Percentiles rank a stretch among this genome's conserved stretches.
Conservation (phyloP, 352 stramenopile genomes). For the Phytophthora sp. region DNA sequence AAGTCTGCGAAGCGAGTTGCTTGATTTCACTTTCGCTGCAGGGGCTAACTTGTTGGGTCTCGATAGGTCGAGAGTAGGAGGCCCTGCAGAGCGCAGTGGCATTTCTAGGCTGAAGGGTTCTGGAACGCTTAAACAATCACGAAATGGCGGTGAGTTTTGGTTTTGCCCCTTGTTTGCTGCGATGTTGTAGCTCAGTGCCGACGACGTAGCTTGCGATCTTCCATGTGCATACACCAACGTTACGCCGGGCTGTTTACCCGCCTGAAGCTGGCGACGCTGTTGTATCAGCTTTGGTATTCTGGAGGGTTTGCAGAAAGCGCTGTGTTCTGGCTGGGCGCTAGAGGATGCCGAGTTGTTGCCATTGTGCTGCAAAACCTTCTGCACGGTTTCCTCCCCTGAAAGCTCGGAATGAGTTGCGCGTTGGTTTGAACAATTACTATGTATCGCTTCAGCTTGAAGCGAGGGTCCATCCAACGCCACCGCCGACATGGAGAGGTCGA, state of each 20-base stretch:
- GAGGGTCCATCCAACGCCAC: conserved; percentile 23
- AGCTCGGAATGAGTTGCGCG: neutral
- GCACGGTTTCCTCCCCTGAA: neutral
- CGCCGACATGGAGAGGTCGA: conserved; percentile 73
- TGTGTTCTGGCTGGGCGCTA: neutral
- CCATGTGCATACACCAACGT: neutral
- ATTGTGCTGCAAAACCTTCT: neutral
- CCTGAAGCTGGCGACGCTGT: conserved; percentile 49
- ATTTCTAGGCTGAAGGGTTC: neutral
- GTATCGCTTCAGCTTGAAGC: neutral
- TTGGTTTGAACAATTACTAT: neutral
- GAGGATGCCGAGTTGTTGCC: neutral
- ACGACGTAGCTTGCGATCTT: neutral
- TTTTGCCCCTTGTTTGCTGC: neutral
- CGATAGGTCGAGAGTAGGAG: neutral
- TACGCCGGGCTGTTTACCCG: conserved; percentile 5
- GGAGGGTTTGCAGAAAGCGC: neutral
- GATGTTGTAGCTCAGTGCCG: neutral
- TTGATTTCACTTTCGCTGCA: conserved; percentile 6
- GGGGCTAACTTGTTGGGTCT: neutral
- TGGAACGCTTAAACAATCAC: neutral
- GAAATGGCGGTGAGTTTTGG: neutral
- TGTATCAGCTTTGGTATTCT: conserved; percentile 47
- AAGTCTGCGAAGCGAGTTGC: neutral
- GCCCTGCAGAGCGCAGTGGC: neutral